Conservation (phyloP, 306 rosid genomes). For the Casuarina cunninghamiana region DNA sequence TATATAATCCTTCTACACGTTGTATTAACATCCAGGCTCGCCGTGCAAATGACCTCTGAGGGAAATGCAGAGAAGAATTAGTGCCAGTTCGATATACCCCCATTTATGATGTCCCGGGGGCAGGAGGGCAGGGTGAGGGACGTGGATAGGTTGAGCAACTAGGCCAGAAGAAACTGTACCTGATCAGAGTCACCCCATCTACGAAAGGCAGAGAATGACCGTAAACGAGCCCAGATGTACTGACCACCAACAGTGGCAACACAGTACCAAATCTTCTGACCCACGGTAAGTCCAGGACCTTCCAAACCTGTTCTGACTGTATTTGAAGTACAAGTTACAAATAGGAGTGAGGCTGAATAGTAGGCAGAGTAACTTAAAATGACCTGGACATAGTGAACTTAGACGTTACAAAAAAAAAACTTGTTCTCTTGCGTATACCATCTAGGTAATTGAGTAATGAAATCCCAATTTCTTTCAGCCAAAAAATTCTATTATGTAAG, state of each 20-base stretch:
- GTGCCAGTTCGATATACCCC: constrained; percentile 18
- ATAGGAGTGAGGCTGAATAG: not conserved
- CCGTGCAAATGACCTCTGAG: constrained; percentile 85
- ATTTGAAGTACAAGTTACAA: constrained; percentile 14
- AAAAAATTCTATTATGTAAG: not conserved
- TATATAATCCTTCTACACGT: constrained; percentile 83
- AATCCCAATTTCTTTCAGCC: not conserved
- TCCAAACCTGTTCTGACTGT: constrained; percentile 94
- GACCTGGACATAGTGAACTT: too few species aligned
- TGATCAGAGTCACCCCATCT: constrained; percentile 99
- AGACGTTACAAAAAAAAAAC: too few species aligned
- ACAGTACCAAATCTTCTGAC: constrained; percentile 93
- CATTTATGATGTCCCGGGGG: constrained; percentile 5
- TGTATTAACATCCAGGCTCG: constrained; percentile 78
- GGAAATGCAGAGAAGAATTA: constrained; percentile 27
- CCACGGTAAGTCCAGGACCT: constrained; percentile 95
- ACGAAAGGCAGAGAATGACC: constrained; percentile 97
- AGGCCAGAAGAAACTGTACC: constrained; percentile 45
- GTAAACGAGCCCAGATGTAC: constrained; percentile 91
- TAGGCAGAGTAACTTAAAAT: not conserved
- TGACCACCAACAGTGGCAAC: constrained; percentile 94
- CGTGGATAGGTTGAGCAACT: constrained; percentile 1
- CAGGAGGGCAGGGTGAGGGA: constrained; percentile 2
- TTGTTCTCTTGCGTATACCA: too few species aligned
- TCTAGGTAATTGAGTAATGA: not conserved